Percentiles rank a stretch among this genome's conserved stretches.
Conservation (phyloP, 192 early-diverging fungal species). For the Coemansia sp. region DNA sequence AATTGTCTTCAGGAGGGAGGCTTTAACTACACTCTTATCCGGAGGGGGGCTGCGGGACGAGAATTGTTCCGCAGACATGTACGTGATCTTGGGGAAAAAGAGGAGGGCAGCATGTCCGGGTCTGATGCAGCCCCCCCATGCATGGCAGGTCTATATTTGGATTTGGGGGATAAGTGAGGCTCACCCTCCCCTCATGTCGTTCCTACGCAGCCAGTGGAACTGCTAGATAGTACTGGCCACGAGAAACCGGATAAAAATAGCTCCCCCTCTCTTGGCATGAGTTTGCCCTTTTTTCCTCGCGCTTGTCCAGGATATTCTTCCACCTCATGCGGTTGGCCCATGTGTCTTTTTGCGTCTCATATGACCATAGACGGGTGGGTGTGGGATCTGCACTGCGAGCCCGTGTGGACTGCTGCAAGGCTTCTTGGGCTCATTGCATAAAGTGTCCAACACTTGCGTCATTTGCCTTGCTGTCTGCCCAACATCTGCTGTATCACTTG, state of each 20-base stretch:
- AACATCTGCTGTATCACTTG: neutral
- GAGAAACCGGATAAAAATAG: conserved; percentile 2
- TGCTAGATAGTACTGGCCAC: neutral
- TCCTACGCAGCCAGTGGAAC: conserved; percentile 5
- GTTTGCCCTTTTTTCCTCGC: neutral
- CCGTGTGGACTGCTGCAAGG: conserved; percentile 9
- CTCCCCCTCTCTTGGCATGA: neutral
- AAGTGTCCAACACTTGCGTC: conserved; percentile 7
- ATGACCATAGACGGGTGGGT: conserved; percentile 1
- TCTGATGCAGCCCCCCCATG: conserved; percentile 10
- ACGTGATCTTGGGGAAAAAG: conserved; percentile 17
- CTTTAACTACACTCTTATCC: neutral
- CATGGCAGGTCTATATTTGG: conserved; percentile 14
- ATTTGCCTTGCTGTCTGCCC: neutral
- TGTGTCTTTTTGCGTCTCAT: neutral
- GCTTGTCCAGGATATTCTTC: neutral
- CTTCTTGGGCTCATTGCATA: conserved; percentile 2
- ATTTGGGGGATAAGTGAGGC: conserved; percentile 6
- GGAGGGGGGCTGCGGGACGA: neutral
- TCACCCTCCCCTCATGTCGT: neutral
- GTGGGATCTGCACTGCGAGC: conserved; percentile 8
- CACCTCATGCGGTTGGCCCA: neutral
- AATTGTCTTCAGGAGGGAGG: conserved; percentile 1
- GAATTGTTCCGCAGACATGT: conserved; percentile 15
- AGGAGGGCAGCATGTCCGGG: conserved; percentile 8